A percentile compares a stretch with the other conserved stretches of the same genome.
Conservation (phyloP, 2,329 filamentous ascomycete genomes). For the Trichoderma cornu-damae region DNA sequence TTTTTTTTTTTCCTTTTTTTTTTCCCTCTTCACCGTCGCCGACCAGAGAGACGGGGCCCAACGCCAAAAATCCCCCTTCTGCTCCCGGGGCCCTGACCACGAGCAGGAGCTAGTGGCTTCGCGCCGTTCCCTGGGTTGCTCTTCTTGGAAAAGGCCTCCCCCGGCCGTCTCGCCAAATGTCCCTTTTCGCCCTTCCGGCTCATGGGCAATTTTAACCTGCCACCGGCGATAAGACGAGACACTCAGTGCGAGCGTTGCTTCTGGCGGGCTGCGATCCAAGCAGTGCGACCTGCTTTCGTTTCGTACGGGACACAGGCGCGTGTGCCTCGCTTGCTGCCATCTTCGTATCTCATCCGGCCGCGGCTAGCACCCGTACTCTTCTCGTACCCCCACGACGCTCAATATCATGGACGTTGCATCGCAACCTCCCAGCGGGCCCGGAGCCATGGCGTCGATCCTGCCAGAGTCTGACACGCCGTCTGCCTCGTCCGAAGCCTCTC, state of each 20-base stretch:
- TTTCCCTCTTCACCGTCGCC: background rate
- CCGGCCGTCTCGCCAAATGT: slow-evolving; percentile 4
- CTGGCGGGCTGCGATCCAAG: slow-evolving; percentile 6
- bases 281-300: background rate
- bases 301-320: background rate
- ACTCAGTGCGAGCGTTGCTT: slow-evolving; percentile 13
- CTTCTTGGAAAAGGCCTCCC: slow-evolving; percentile 12
- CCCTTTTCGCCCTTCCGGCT: slow-evolving; percentile 16
- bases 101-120: background rate
- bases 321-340: slow-evolving; percentile 7
- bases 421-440: slow-evolving; percentile 18
- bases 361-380: slow-evolving; percentile 4
- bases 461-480: slow-evolving; percentile 35
- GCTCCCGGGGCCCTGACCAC: slow-evolving; percentile 6
- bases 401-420: slow-evolving; percentile 25
- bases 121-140: background rate
- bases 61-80: slow-evolving; percentile 5
- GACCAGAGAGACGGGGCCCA: background rate
- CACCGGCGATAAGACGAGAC: slow-evolving; percentile 22
- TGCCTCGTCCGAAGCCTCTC: slow-evolving; percentile 35
- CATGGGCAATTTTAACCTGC: slow-evolving; percentile 18
- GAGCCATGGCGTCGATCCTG: slow-evolving; percentile 19
- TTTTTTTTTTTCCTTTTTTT: background rate
- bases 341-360: slow-evolving; percentile 3
- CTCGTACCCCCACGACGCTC: slow-evolving; percentile 16